phyloP scores from a whole-genome alignment of 202 grass and related monocot species.

The Elaeis oleifera region DNA sequence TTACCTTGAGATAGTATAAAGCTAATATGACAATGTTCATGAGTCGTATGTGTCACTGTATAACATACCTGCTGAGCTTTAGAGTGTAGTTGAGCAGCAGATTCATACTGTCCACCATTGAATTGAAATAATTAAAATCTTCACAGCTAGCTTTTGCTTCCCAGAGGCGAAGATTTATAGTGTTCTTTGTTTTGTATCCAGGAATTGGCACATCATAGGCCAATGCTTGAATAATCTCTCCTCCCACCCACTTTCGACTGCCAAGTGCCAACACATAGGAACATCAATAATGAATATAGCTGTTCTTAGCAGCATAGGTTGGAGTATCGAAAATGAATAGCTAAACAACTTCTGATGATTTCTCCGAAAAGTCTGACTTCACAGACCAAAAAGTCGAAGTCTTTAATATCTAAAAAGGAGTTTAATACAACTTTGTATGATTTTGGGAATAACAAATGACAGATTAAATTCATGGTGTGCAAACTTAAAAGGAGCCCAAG shows the following conservation, averaged over 20 bases:
- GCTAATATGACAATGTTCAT: no score
- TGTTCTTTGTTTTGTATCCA: constrained; percentile 96
- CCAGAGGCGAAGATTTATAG: constrained; percentile 91
- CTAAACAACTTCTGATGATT: no score
- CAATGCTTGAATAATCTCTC: constrained; percentile 71
- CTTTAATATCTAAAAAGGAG: no score
- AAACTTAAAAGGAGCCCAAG: no score
- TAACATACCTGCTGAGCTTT: constrained; percentile 74
- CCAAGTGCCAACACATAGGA: constrained; percentile 25
- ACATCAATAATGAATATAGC: constrained; percentile 8
- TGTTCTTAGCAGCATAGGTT: background rate
- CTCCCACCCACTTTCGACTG: constrained; percentile 80
- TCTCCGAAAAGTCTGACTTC: no score
- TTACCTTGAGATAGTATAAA: no score
- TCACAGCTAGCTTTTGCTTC: constrained; percentile 77
- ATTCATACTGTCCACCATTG: constrained; percentile 89
- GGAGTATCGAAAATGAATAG: background rate
- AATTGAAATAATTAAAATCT: constrained; percentile 93
- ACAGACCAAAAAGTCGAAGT: no score
- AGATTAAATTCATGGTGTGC: no score
- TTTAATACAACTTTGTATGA: no score
- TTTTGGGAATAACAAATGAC: no score
- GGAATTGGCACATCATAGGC: constrained; percentile 97
- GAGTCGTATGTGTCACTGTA: background rate
- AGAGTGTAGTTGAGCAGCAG: constrained; percentile 76